Conservation (phyloP, 116 monocot genomes). For the Phalaenopsis hybrid region DNA sequence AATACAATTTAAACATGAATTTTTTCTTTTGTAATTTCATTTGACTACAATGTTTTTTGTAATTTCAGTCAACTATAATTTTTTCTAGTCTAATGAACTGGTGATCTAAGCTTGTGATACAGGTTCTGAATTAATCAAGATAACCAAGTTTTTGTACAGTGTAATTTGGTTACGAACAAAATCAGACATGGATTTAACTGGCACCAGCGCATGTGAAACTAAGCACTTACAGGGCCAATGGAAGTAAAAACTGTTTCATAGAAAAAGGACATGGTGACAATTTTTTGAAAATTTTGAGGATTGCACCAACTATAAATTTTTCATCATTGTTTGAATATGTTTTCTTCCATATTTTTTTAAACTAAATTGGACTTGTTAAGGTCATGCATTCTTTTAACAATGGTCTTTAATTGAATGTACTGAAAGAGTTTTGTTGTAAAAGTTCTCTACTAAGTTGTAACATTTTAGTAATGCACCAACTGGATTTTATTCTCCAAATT, state of each 20-base stretch:
- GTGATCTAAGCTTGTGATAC: conserved; percentile 29
- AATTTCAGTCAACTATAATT: conserved; percentile 1
- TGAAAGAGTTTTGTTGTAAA: no score
- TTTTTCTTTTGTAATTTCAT: conserved; percentile 6
- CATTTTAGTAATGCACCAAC: no score
- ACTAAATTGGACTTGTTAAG: neutral
- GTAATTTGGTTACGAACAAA: conserved; percentile 15
- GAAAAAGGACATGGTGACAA: neutral
- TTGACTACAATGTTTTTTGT: conserved; percentile 4
- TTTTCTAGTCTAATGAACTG: conserved; percentile 26
- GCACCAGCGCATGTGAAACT: neutral
- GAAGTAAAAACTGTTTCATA: neutral
- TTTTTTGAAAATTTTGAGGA: neutral
- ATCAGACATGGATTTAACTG: neutral
- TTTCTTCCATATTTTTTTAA: neutral
- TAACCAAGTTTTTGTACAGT: conserved; percentile 9
- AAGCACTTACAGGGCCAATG: neutral
- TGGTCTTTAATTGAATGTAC: no score
- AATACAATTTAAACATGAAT: conserved; percentile 6
- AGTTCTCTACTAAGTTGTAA: no score
- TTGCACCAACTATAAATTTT: neutral
- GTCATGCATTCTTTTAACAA: no score
- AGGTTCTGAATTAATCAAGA: conserved; percentile 21
- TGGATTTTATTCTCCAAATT: no score
- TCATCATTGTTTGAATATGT: neutral